Evolutionary conservation across 1,139 yeast genomes (phyloP).

Genomic region (Yamadazyma spencermartinsiae): DNA sequence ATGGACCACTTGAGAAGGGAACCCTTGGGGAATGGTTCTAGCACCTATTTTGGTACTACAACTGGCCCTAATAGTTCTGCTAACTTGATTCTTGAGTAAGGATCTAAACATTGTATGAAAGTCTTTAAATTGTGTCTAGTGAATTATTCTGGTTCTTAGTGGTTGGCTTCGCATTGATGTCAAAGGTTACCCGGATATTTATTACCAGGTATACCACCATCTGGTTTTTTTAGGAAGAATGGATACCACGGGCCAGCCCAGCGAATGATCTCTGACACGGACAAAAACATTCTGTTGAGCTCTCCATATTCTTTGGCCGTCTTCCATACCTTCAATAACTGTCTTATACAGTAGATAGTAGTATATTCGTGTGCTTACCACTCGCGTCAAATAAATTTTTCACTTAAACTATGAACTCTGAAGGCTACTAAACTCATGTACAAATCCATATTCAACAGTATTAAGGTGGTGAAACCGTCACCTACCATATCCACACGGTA

Average conservation of each 20-base stretch:
- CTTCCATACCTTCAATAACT: no score
- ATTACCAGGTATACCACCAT: background rate
- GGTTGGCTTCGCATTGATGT: constrained; percentile 14
- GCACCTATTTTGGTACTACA: background rate
- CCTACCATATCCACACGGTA: constrained; percentile 6
- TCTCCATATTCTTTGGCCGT: no score
- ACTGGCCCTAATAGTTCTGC: constrained; percentile 23
- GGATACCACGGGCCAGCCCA: no score
- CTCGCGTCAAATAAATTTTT: constrained; percentile 10
- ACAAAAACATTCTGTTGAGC: no score
- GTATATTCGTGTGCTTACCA: background rate
- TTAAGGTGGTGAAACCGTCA: constrained; percentile 8
- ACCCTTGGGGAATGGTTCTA: background rate
- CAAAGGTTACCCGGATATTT: constrained; percentile 17
- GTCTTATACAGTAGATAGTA: no score
- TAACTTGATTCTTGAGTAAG: constrained; percentile 23
- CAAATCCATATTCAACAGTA: constrained; percentile 12
- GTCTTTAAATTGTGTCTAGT: constrained; percentile 6
- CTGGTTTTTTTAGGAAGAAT: no score
- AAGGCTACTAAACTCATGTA: constrained; percentile 11
- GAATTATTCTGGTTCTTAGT: constrained; percentile 12
- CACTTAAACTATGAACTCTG: constrained; percentile 1
- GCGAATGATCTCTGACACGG: no score
- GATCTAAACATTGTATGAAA: constrained; percentile 36
- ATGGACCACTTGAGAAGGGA: constrained; percentile 12